Evolutionary conservation across 768 basidiomycete genomes (phyloP), one percentile per base, ranked within the genome.

Genomic region (Paxillus involutus): DNA sequence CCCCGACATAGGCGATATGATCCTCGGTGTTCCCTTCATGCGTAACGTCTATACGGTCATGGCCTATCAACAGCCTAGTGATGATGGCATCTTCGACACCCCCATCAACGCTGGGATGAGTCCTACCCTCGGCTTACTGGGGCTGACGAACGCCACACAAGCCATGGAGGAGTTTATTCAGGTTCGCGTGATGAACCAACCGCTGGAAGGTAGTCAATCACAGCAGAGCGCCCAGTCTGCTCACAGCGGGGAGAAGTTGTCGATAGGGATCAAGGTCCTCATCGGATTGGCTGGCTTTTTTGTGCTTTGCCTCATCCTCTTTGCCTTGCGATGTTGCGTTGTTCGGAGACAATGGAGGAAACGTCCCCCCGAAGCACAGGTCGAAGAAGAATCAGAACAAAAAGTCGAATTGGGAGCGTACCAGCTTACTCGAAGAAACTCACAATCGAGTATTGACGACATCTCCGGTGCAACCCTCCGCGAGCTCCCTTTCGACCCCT

Each of bases 11-110:
- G 84, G 80, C 1, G 89, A 91, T 66, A 84, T 92, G 72, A 75
- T 92, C 53, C 82, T 92, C 37, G 90, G 89, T 39, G 86, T 89
- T 0, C 84, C 89, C 0, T 92, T 92, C 65, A 71, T 92, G 61
- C 78, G 88, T 11, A 91, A 85, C 61, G 78, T 82, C 4, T 92
- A 93, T 64, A 85, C 82, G 12, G 88, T 93, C 57, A 80, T 91
- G 79, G 85, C 84, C 1, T 89, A 86, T 64, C 74, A 79, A 44
- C 54, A 62, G 0, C 84, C 84, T 3, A 62, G 72, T 44, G 40
- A 67, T 0, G 61, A 75, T 21, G 85, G 85, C 13, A 59, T 61
- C 4, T 83, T 86, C 65, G 71, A 76, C 29, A 50, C 48, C 5
- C 54, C 55, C 33, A 59, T 62, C 21, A 52, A 59, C 42, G 55